These are phyloP conservation scores for Camellia lanceoleosa DNA, from an alignment of 148 eudicot species.

Conservation along the genomic window DNA sequence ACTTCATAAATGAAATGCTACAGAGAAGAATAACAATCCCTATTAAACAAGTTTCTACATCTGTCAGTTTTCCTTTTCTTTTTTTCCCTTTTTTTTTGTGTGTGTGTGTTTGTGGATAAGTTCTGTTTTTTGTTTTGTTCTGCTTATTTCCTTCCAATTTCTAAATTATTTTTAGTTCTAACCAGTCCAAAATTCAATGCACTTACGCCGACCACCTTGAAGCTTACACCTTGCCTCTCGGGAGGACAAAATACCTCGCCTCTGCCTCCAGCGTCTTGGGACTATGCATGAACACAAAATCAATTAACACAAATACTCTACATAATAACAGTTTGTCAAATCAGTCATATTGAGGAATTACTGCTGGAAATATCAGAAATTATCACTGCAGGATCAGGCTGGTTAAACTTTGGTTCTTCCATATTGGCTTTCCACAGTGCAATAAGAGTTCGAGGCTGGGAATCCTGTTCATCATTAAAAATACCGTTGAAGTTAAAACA, in stretches of 20 bases:
- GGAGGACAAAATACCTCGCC: conserved; percentile 41
- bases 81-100: too few relatives aligned
- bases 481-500: background rate
- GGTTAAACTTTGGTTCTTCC: conserved; percentile 73
- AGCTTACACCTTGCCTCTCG: conserved; percentile 48
- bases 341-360: conserved; percentile 35
- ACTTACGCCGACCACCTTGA: conserved; percentile 61
- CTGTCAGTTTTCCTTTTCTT: background rate
- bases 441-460: conserved; percentile 69
- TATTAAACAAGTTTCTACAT: background rate
- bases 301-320: conserved; percentile 4
- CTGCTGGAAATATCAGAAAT: conserved; percentile 64
- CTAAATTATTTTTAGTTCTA: conserved; percentile 17
- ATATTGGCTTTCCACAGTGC: conserved; percentile 86
- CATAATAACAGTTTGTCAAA: background rate
- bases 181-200: conserved; percentile 31
- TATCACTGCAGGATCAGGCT: conserved; percentile 65
- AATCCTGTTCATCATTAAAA: conserved; percentile 53
- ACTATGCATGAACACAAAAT: conserved; percentile 48
- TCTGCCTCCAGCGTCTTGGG: conserved; percentile 56
- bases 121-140: background rate
- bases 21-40: background rate
- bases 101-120: too few relatives aligned
- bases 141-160: background rate
- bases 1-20: background rate